These are phyloP conservation scores for Aspergillus sojae DNA, from an alignment of 2,329 filamentous ascomycete species.

Conservation along the genomic window DNA sequence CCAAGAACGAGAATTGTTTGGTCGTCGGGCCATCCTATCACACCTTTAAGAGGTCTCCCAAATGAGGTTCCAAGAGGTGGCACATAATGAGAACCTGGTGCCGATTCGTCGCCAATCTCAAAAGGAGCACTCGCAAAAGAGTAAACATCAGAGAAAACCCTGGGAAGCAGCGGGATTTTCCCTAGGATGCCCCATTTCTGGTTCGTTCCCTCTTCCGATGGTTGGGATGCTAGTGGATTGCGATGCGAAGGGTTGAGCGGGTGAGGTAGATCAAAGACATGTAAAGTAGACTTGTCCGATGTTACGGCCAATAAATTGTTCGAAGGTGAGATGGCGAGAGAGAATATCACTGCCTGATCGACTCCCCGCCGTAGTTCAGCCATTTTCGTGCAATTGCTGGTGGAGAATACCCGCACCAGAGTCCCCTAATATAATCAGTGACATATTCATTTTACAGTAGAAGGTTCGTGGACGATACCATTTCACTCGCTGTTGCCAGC, in stretches of 20 bases:
- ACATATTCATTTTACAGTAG: not conserved
- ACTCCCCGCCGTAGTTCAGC: slow-evolving; percentile 86
- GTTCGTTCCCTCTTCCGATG: slow-evolving; percentile 52
- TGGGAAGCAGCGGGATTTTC: slow-evolving; percentile 80
- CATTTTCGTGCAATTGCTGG: slow-evolving; percentile 75
- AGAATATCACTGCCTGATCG: slow-evolving; percentile 84
- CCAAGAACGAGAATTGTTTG: slow-evolving; percentile 74
- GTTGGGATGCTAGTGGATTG: slow-evolving; percentile 37
- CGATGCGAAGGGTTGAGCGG: slow-evolving; percentile 37
- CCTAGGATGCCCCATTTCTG: slow-evolving; percentile 86
- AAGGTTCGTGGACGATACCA: slow-evolving; percentile 45
- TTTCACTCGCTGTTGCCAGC: slow-evolving; percentile 87
- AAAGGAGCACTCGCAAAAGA: slow-evolving; percentile 81
- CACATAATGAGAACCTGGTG: slow-evolving; percentile 43
- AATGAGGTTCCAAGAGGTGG: slow-evolving; percentile 57
- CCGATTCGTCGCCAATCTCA: slow-evolving; percentile 75
- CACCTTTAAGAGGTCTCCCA: slow-evolving; percentile 72
- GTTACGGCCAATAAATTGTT: slow-evolving; percentile 83
- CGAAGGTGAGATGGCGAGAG: slow-evolving; percentile 81
- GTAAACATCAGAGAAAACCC: slow-evolving; percentile 86
- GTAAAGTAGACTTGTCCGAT: slow-evolving; percentile 93
- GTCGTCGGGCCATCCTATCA: slow-evolving; percentile 82
- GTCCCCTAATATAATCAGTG: slow-evolving; percentile 64
- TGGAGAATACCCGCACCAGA: slow-evolving; percentile 81
- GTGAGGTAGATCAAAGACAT: slow-evolving; percentile 82